Conservation (phyloP, 176 grass and related monocot species). For the Tillandsia fasciculata region DNA sequence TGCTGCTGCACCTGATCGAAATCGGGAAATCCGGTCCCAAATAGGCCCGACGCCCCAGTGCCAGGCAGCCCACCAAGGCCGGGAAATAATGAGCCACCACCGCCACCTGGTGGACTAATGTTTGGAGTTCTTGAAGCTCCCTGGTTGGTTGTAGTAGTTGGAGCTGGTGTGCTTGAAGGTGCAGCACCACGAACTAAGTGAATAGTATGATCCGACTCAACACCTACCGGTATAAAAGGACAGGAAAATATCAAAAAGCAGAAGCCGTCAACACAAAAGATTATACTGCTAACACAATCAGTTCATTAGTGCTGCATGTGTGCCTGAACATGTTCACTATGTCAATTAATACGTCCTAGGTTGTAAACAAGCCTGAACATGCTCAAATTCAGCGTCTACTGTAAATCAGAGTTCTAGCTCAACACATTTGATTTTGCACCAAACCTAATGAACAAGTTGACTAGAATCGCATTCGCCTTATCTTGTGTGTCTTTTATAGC, state of each 20-base stretch:
- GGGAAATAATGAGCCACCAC: constrained; percentile 42
- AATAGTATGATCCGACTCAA: constrained; percentile 93
- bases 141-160: constrained; percentile 41
- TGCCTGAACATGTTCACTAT: too few species aligned
- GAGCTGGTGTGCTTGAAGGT: constrained; percentile 28
- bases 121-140: constrained; percentile 41
- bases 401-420: too few species aligned
- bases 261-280: background rate
- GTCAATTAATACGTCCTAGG: too few species aligned
- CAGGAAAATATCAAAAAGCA: background rate
- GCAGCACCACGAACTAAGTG: constrained; percentile 80
- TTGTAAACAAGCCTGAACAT: too few species aligned
- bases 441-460: too few species aligned
- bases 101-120: constrained; percentile 29
- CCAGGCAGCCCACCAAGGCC: constrained; percentile 43
- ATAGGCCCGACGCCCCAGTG: constrained; percentile 28
- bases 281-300: background rate
- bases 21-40: constrained; percentile 58
- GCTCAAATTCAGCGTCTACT: too few species aligned
- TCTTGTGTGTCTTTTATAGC: too few species aligned
- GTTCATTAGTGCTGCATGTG: background rate
- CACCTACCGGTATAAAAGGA: constrained; percentile 35
- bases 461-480: too few species aligned
- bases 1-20: constrained; percentile 88
- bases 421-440: too few species aligned